Evolutionary conservation across 2,329 filamentous ascomycete genomes (phyloP).

Genomic region (Arthrobotrys sinensis): DNA sequence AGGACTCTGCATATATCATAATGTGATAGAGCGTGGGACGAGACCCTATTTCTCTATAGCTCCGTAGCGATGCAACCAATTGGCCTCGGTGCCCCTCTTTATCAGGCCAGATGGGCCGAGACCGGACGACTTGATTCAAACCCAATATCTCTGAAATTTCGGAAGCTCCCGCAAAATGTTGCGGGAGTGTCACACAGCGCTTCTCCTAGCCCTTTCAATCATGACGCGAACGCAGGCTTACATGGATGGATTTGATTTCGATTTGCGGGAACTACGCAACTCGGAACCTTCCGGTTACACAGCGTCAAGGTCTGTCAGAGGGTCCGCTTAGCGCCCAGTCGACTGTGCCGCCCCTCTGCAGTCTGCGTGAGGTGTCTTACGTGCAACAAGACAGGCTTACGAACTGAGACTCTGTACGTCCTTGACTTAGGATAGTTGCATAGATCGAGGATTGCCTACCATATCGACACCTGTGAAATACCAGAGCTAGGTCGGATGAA

Average conservation of each 20-base stretch:
- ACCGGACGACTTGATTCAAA: conserved; percentile 2
- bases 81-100: background rate
- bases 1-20: conserved; percentile 6
- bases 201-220: background rate
- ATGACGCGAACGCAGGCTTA: background rate
- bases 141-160: background rate
- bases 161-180: conserved; percentile 8
- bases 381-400: background rate
- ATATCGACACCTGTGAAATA: too few species aligned
- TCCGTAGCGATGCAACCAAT: background rate
- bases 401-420: background rate
- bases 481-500: too few species aligned
- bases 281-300: conserved; percentile 6
- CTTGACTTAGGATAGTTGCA: too few species aligned
- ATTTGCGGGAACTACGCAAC: conserved; percentile 1
- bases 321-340: conserved; percentile 20
- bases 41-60: background rate
- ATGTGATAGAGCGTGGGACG: conserved; percentile 1
- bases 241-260: background rate
- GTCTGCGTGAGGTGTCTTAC: background rate
- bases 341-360: conserved; percentile 1
- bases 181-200: background rate
- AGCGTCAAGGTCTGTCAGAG: conserved; percentile 10
- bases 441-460: too few species aligned
- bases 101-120: background rate